Percentiles rank a stretch among this genome's conserved stretches.
These are phyloP conservation scores for Gossypium australe DNA, from an alignment of 345 rosid species.

Conservation along the genomic window DNA sequence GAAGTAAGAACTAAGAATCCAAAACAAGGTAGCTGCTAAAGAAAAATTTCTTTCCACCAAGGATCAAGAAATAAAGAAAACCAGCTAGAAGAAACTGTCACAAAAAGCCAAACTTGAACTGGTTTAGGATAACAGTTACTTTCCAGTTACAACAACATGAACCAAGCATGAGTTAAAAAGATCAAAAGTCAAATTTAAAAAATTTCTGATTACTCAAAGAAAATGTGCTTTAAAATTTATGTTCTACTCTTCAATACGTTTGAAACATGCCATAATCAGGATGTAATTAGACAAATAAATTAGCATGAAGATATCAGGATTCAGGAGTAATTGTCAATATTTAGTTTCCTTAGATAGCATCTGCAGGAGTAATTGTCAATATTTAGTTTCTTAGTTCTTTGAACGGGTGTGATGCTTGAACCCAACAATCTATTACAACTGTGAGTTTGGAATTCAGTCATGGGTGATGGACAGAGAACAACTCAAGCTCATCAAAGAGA, in stretches of 20 bases:
- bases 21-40: not conserved
- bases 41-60: not conserved
- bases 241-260: not conserved
- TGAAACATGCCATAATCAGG: not conserved
- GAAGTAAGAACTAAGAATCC: not conserved
- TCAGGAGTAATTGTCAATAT: not conserved
- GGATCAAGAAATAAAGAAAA: not conserved
- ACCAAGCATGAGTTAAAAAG: not conserved
- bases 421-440: not conserved
- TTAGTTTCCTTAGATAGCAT: not conserved
- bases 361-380: not conserved
- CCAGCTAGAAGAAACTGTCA: not conserved
- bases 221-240: not conserved
- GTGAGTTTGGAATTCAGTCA: no score
- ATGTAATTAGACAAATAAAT: not conserved
- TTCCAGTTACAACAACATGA: constrained; percentile 1
- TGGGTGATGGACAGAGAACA: no score
- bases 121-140: not conserved
- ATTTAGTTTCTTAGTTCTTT: not conserved
- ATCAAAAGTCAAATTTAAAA: not conserved
- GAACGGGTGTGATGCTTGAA: not conserved
- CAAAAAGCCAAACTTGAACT: not conserved
- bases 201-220: not conserved
- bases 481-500: no score
- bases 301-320: not conserved